A percentile compares a stretch with the other conserved stretches of the same genome.
Conservation (phyloP, 2,329 filamentous ascomycete species). For the Penicillium expansum region DNA sequence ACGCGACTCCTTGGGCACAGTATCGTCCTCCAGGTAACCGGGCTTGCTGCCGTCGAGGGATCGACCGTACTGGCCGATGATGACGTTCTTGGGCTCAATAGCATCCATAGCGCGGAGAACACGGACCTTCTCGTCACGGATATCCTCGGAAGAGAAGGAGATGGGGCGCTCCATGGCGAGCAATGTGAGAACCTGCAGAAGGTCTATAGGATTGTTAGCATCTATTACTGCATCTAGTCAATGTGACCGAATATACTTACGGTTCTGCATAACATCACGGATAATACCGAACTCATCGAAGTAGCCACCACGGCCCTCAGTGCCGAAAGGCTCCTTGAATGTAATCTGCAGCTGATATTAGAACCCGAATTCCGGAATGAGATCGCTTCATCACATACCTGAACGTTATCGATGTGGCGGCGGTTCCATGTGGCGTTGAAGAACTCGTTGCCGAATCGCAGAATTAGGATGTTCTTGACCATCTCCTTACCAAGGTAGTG, state of each 20-base stretch:
- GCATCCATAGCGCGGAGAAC: conserved; percentile 89
- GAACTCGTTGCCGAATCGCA: conserved; percentile 98
- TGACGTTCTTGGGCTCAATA: conserved; percentile 99
- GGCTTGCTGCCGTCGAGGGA: conserved; percentile 96
- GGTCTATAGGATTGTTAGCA: conserved; percentile 49
- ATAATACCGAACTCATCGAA: conserved; percentile 99
- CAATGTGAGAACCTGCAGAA: conserved; percentile 92
- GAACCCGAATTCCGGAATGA: neutral
- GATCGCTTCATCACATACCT: conserved; percentile 49
- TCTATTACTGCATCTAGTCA: neutral
- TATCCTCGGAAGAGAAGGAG: conserved; percentile 96
- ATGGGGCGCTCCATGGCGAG: conserved; percentile 98
- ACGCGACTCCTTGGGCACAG: conserved; percentile 92
- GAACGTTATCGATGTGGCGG: conserved; percentile 98
- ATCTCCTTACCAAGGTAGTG: conserved; percentile 99
- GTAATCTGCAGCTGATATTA: conserved; percentile 61
- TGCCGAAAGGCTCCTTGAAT: conserved; percentile 99
- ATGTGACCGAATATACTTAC: conserved; percentile 39
- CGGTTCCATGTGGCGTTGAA: conserved; percentile 98
- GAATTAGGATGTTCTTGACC: conserved; percentile 99
- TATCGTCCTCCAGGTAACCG: conserved; percentile 97
- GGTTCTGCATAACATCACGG: conserved; percentile 99
- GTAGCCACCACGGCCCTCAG: conserved; percentile 95
- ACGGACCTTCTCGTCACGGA: conserved; percentile 95
- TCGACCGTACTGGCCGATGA: conserved; percentile 97